Evolutionary conservation across 352 stramenopile species (phyloP), one percentile per base, ranked within the genome.

Genomic region (Globisporangium splendens): DNA sequence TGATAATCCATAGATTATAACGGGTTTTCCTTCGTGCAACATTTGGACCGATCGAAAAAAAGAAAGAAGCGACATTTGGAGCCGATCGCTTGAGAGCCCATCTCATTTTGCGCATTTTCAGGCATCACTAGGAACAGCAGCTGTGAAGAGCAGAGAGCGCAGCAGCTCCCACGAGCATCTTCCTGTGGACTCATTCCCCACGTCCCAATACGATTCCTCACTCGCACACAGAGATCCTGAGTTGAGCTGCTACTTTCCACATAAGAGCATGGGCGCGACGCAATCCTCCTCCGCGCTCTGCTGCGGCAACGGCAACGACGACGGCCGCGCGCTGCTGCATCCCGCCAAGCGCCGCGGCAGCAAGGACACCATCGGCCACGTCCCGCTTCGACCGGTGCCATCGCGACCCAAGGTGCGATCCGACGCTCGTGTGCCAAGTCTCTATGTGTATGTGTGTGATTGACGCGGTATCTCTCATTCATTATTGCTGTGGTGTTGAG

Each of bases 271-370:
- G 73, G 76, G 73, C 7, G 73, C 63, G 0, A 61, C 57, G 17
- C 71, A 77, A 60, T 80, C 64, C 7, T 53, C 71, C 49, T 67
- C 77, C 48, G 86, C 75, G 71, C 53, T 48, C 31, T 89, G 77
- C 61, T 87, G 73, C 52, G 77, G 79, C 22, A 62, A 64, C 28
- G 75, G 64, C 39, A 58, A 58, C 20, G 61, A 66, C 33, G 71
- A 72, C 13, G 73, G 78, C 56, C 62, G 46, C 41, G 54, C 52
- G 41, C 46, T 68, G 57, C 58, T 85, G 57, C 66, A 65, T 51
- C 69, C 68, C 1, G 75, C 73, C 20, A 79, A 77, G 54, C 69
- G 77, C 17, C 72, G 76, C n/a, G 35, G 38, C 18, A 52, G 35
- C 21, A 72, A 65, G 41, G 59, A 69, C 46, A 38, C 65, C 53